These are phyloP conservation scores for Magnolia kwangsiensis DNA, from an alignment of 164 flowering plant genomes.

Conservation along the genomic window DNA sequence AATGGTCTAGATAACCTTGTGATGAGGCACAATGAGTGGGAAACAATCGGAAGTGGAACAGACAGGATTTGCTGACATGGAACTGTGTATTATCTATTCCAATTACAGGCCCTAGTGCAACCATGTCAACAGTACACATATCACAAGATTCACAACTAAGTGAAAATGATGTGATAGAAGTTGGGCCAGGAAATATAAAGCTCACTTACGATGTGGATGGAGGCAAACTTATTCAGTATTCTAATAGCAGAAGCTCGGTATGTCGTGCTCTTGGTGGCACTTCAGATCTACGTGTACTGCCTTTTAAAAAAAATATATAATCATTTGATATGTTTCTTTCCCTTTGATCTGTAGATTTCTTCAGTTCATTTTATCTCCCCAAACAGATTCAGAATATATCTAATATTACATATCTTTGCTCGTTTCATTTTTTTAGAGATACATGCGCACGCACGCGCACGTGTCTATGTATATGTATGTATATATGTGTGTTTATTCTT, in stretches of 20 bases:
- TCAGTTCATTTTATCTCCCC: not conserved
- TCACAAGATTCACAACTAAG: conserved; percentile 20
- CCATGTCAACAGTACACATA: conserved; percentile 33
- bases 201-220: conserved; percentile 52
- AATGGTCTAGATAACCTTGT: not conserved
- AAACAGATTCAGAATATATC: not conserved
- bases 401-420: not conserved
- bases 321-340: not conserved
- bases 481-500: no score
- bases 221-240: conserved; percentile 60
- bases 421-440: not conserved
- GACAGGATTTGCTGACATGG: not conserved
- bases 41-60: no score
- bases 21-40: not conserved
- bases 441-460: no score
- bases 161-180: conserved; percentile 40
- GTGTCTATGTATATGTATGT: no score
- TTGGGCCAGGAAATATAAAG: conserved; percentile 79
- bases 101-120: conserved; percentile 44
- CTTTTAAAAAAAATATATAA: not conserved
- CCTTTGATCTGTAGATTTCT: not conserved
- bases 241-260: conserved; percentile 62
- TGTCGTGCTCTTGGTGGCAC: conserved; percentile 2
- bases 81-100: not conserved
- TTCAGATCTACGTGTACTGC: not conserved